Percentiles rank a stretch among this genome's conserved stretches.
phyloP scores from a whole-genome alignment of 352 stramenopile genomes.

The Phytophthora pluvialis region DNA sequence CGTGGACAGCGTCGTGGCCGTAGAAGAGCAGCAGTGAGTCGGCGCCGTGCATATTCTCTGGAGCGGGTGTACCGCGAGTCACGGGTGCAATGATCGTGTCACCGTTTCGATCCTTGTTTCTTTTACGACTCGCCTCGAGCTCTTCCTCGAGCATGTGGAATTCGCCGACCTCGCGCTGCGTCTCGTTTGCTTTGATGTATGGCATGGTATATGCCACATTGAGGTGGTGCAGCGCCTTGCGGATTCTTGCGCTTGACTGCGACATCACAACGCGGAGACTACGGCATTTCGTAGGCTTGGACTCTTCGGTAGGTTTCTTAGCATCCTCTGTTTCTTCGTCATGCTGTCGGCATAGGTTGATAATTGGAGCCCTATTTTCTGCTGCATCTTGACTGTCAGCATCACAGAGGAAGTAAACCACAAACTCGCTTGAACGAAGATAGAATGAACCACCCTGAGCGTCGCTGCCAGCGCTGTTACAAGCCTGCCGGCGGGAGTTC shows the following conservation, averaged over 20 bases:
- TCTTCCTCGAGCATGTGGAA: conserved; percentile 61
- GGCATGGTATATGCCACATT: conserved; percentile 65
- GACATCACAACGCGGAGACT: conserved; percentile 65
- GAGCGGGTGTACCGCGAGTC: conserved; percentile 15
- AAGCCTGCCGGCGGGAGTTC: conserved; percentile 46
- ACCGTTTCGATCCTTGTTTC: conserved; percentile 24
- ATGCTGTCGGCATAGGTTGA: conserved; percentile 48
- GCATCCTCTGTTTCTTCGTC: conserved; percentile 4
- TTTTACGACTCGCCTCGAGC: conserved; percentile 28
- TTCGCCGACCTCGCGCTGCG: conserved; percentile 50
- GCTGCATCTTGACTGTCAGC: background rate
- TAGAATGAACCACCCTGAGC: conserved; percentile 50
- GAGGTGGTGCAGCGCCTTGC: conserved; percentile 69
- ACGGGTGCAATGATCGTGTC: conserved; percentile 16
- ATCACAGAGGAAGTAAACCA: conserved; percentile 62
- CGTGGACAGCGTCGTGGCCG: conserved; percentile 68
- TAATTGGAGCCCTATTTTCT: conserved; percentile 31
- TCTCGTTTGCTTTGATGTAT: conserved; percentile 53
- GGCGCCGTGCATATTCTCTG: conserved; percentile 53
- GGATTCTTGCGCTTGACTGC: conserved; percentile 65
- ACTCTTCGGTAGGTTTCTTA: conserved; percentile 5
- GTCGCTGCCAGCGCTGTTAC: background rate
- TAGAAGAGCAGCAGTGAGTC: conserved; percentile 74
- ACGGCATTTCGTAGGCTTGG: conserved; percentile 10
- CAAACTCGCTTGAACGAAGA: conserved; percentile 66